These are phyloP conservation scores for Discostella stelligeroides DNA, from an alignment of 108 stramenopile species.

Conservation along the genomic window DNA sequence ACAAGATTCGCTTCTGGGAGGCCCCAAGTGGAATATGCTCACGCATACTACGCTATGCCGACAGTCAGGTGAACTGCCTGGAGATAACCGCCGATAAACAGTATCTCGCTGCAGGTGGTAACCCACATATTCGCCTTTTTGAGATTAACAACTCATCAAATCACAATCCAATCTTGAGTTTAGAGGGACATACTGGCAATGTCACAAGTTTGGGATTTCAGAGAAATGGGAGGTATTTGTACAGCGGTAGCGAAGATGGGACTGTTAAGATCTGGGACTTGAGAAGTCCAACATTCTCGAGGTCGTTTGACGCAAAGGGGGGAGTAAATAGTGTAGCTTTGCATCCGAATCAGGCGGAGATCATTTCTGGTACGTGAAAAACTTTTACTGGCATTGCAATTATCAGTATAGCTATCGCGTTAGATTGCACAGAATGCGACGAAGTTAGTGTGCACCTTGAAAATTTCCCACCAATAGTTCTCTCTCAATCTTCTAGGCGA, in stretches of 20 bases:
- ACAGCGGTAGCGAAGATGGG: conserved; percentile 83
- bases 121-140: conserved; percentile 93
- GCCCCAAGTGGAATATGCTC: conserved; percentile 91
- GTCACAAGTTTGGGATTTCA: conserved; percentile 97
- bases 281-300: conserved; percentile 81
- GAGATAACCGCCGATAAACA: conserved; percentile 97
- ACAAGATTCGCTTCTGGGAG: conserved; percentile 99
- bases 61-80: conserved; percentile 94
- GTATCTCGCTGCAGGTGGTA: conserved; percentile 94
- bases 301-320: conserved; percentile 87
- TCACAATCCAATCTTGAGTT: conserved; percentile 71
- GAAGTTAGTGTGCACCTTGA: no score
- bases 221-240: conserved; percentile 92
- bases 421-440: no score
- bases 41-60: conserved; percentile 88
- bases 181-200: conserved; percentile 88
- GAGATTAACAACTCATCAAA: conserved; percentile 71
- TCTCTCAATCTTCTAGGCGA: conserved; percentile 70
- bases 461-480: no score
- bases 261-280: conserved; percentile 95
- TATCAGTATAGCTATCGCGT: not conserved
- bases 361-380: conserved; percentile 71
- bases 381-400: conserved; percentile 11
- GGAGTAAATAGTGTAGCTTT: conserved; percentile 94
- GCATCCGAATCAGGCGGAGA: conserved; percentile 93